Percentiles rank a stretch among this genome's conserved stretches.
phyloP scores from a whole-genome alignment of 768 basidiomycete genomes.

The Daedalea quercina region DNA sequence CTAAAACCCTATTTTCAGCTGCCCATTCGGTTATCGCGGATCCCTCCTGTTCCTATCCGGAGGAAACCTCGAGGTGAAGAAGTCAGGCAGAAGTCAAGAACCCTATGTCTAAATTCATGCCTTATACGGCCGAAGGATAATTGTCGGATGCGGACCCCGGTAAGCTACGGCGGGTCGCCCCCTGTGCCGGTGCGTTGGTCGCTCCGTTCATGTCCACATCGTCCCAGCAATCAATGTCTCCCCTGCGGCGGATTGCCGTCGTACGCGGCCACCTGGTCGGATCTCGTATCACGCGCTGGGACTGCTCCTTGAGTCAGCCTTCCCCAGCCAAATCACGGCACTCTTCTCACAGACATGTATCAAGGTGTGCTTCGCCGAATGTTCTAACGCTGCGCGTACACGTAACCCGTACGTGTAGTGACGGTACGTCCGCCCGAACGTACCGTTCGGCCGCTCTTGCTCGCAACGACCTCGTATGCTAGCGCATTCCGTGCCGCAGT shows the following conservation, averaged over 20 bases:
- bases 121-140: background rate
- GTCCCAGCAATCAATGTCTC: background rate
- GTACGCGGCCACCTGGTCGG: background rate
- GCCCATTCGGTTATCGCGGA: background rate
- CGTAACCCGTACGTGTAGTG: background rate
- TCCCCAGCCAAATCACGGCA: background rate
- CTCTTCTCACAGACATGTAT: background rate
- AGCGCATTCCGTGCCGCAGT: background rate
- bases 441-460: background rate
- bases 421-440: background rate
- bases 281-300: background rate
- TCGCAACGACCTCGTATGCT: background rate
- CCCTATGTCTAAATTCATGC: slow-evolving; percentile 2
- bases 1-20: background rate
- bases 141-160: background rate
- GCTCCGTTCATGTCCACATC: background rate
- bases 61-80: background rate
- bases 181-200: background rate
- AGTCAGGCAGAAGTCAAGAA: slow-evolving; percentile 2
- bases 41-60: background rate
- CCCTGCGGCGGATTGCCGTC: background rate
- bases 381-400: background rate
- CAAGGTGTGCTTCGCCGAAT: background rate
- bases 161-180: background rate
- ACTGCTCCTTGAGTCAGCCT: background rate